Base-by-base conservation (phyloP, 352 stramenopile genomes). In the Phytophthora fragariae region DNA sequence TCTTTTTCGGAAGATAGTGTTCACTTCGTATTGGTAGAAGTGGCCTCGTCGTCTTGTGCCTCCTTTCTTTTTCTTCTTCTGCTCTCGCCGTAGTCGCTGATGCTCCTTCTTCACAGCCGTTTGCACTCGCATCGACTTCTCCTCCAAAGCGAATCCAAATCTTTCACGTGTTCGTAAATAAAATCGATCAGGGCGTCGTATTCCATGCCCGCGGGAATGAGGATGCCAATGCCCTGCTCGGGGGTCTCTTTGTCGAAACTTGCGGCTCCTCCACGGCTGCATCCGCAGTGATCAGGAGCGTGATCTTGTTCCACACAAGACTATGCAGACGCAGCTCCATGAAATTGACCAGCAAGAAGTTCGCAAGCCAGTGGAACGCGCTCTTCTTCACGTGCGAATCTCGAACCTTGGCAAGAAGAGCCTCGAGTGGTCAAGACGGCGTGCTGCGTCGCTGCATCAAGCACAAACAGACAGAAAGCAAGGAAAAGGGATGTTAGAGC, bases 221-320 rank as follows among this genome's bases (percentile, higher is more conserved):
- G 75, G 21, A 94, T 68, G 2, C 82, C 86, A 85, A 94, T 92
- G 33, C 87, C 87, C n/a, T 85, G 33, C 33, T 90, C 81, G 1
- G 85, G 87, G 12, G 61, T 52, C 39, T 85, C 72, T 64, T 72
- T 59, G 41, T 92, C 77, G 81, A 62, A 12, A 84, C 76, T 37
- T 94, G 75, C 1, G 81, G 75, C 10, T 73, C 76, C 29, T 77
- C 37, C 39, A 83, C 55, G 15, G 69, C 63, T 14, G 61, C 49
- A 15, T 93, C 84, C 1, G 77, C 68, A 27, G 82, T 92, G 24
- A 94, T 62, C 11, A 94, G 76, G n/a, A 96, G 76, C 67, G 88
- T 83, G 27, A 94, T 75, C 62, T 93, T 93, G 76, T 96, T 96
- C 89, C 87, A 96, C 63, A 96, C 86, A 29, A 94, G 82, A 60